Conservation (phyloP, 2,329 filamentous ascomycete genomes). For the Aspergillus ochraceus region DNA sequence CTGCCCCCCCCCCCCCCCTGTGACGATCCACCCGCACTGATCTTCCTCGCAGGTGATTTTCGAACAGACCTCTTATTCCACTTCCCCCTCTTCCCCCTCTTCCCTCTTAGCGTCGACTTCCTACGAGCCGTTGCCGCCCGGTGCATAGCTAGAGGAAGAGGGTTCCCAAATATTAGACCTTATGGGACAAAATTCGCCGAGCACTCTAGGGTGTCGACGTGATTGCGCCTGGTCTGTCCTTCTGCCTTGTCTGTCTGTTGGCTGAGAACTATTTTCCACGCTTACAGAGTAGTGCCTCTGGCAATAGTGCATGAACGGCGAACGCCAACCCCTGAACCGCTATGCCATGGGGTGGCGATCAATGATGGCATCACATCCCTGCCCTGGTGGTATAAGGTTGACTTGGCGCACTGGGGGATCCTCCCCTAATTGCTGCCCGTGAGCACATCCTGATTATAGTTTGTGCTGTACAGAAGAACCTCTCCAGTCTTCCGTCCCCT, state of each 20-base stretch:
- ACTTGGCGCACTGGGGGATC: constrained; percentile 1
- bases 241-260: neutral
- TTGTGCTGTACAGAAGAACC: neutral
- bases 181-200: constrained; percentile 13
- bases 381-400: constrained; percentile 9
- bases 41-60: constrained; percentile 10
- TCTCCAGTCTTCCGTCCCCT: constrained; percentile 2
- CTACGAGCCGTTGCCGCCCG: constrained; percentile 21
- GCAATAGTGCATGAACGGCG: neutral
- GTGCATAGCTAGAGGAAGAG: neutral
- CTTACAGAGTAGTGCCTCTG: neutral
- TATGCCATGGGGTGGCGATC: neutral
- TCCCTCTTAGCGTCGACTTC: neutral
- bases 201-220: neutral
- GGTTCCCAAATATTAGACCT: constrained; percentile 26
- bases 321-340: constrained; percentile 2
- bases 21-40: constrained; percentile 18
- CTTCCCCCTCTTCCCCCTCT: too few species aligned
- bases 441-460: neutral
- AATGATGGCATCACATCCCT: constrained; percentile 8
- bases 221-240: neutral
- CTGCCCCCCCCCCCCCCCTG: constrained; percentile 5
- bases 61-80: constrained; percentile 24
- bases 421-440: constrained; percentile 1
- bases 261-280: neutral